phyloP scores from a whole-genome alignment of 805 yeast species.

The Jamesozyma piceae region DNA sequence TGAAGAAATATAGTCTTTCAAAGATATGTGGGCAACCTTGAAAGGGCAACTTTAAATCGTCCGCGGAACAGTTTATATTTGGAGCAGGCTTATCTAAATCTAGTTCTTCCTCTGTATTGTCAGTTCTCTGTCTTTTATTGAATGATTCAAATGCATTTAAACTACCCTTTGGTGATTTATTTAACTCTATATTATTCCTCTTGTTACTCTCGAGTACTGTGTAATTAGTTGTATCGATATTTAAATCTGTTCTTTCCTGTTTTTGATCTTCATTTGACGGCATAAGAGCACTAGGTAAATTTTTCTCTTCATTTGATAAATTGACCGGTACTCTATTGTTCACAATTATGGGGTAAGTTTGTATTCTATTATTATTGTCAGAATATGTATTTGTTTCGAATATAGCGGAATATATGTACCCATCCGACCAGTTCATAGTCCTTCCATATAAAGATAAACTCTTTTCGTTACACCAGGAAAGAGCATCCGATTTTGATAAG shows the following conservation, averaged over 20 bases:
- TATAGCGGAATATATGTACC: too few species aligned
- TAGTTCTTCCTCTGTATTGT: not conserved
- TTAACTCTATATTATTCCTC: not conserved
- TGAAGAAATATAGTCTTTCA: constrained; percentile 8
- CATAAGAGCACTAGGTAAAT: not conserved
- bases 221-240: not conserved
- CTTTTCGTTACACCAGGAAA: not conserved
- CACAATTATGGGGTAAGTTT: not conserved
- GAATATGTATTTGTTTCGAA: not conserved
- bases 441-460: not conserved
- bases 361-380: not conserved
- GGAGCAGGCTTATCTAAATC: not conserved
- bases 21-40: constrained; percentile 14
- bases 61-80: constrained; percentile 1
- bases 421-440: not conserved
- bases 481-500: not conserved
- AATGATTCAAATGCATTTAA: not conserved
- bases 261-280: not conserved
- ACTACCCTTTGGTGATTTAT: not conserved
- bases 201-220: not conserved
- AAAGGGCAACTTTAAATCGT: constrained; percentile 16
- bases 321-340: not conserved
- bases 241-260: not conserved
- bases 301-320: not conserved
- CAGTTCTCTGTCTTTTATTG: not conserved